Evolutionary conservation across 2,329 filamentous ascomycete species (phyloP).

Genomic region (Colletotrichum aenigma): DNA sequence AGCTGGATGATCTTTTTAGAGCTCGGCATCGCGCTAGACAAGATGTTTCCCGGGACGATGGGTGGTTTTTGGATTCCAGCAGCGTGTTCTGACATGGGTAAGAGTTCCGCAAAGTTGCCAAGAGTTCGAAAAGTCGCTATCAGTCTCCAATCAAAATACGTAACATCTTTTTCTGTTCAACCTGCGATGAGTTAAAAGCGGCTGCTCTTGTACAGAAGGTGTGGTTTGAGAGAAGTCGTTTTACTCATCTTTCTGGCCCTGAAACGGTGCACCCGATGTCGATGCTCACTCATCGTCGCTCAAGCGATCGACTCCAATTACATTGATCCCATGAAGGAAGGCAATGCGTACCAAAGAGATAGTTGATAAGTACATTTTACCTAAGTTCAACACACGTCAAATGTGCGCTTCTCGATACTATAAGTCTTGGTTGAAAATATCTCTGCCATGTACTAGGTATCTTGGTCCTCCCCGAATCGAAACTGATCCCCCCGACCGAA

Average conservation of each 20-base stretch:
- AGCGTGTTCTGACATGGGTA: not conserved
- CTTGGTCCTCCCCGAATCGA: not conserved
- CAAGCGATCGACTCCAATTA: not conserved
- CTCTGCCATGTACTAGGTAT: not conserved
- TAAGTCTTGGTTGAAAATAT: not conserved
- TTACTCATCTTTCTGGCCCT: not conserved
- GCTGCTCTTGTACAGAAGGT: not conserved
- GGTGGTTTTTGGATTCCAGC: not conserved
- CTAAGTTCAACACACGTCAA: accelerated
- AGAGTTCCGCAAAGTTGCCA: not conserved
- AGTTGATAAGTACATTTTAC: too few relatives aligned
- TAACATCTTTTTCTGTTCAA: not conserved
- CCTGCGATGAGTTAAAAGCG: not conserved
- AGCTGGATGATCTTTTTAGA: not conserved
- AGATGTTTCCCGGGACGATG: not conserved
- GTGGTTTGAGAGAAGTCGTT: not conserved
- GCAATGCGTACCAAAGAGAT: too few relatives aligned
- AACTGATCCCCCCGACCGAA: not conserved
- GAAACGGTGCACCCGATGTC: accelerated
- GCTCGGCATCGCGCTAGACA: not conserved
- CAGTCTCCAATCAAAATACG: not conserved
- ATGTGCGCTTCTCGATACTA: not conserved
- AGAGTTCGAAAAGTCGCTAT: not conserved
- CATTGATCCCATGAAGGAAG: not conserved
- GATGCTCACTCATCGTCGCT: not conserved